These are phyloP conservation scores for Saccharomyces hybrid DNA, from an alignment of 1,139 yeast species.

Conservation along the genomic window DNA sequence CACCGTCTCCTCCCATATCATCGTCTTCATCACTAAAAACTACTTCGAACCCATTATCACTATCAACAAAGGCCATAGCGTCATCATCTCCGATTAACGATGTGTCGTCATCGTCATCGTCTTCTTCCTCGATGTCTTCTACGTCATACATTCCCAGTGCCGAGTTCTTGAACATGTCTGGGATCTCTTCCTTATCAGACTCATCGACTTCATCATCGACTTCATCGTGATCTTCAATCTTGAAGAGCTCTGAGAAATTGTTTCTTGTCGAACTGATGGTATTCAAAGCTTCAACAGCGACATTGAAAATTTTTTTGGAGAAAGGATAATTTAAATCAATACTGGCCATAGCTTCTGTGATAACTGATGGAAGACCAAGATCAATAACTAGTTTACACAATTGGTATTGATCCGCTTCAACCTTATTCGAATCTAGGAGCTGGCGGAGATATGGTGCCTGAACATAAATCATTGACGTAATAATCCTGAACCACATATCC, in stretches of 20 bases:
- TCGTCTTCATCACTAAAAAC: conserved; percentile 38
- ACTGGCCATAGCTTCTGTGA: conserved; percentile 52
- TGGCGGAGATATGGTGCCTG: conserved; percentile 56
- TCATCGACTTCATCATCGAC: conserved; percentile 59
- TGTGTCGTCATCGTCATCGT: conserved; percentile 40
- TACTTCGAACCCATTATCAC: conserved; percentile 36
- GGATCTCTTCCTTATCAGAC: conserved; percentile 62
- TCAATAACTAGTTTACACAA: conserved; percentile 61
- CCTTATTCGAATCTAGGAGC: conserved; percentile 46
- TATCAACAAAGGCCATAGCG: conserved; percentile 35
- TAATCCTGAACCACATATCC: conserved; percentile 28
- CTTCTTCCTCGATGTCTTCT: too few species aligned
- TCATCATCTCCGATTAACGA: conserved; percentile 35
- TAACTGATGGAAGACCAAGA: conserved; percentile 49
- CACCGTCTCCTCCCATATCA: conserved; percentile 21
- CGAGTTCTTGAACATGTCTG: conserved; percentile 78
- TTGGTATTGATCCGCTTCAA: conserved; percentile 50
- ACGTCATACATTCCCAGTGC: conserved; percentile 92
- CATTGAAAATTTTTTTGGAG: conserved; percentile 49
- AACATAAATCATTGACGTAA: conserved; percentile 33
- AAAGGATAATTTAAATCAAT: conserved; percentile 68
- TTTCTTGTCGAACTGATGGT: conserved; percentile 55
- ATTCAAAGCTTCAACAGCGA: conserved; percentile 54
- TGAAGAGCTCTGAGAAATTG: conserved; percentile 52
- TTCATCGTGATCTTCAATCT: conserved; percentile 48